These are phyloP conservation scores for Phytophthora foliorum DNA, from an alignment of 352 stramenopile species.

Conservation along the genomic window DNA sequence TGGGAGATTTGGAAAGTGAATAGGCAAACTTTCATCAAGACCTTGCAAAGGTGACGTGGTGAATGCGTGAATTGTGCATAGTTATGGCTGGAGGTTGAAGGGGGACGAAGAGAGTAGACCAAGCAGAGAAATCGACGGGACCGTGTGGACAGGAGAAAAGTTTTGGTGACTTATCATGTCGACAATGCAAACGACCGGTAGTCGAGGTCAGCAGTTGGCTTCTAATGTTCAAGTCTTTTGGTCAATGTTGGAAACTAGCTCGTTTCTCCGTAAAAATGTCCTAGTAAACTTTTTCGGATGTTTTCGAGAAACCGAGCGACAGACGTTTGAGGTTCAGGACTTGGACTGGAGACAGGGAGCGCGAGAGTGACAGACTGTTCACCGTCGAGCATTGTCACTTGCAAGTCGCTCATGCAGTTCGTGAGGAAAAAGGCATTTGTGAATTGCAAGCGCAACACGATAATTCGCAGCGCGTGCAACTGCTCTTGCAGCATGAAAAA, in stretches of 20 bases:
- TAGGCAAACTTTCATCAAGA: too few relatives aligned
- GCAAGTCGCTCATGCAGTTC: conserved; percentile 49
- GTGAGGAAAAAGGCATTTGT: conserved; percentile 52
- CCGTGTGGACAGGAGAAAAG: too few relatives aligned
- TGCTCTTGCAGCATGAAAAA: conserved; percentile 69
- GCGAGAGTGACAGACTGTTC: conserved; percentile 23
- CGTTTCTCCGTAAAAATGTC: conserved; percentile 37
- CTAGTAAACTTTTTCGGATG: conserved; percentile 31
- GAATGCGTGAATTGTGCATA: conserved; percentile 36
- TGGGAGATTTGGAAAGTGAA: too few relatives aligned
- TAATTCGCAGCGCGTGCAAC: conserved; percentile 45
- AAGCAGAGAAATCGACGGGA: too few relatives aligned
- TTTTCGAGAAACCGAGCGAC: conserved; percentile 37
- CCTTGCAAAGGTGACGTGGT: conserved; percentile 32
- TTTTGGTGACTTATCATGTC: too few relatives aligned
- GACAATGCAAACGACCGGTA: too few relatives aligned
- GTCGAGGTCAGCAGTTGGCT: too few relatives aligned
- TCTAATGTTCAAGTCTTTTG: too few relatives aligned
- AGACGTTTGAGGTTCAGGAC: conserved; percentile 10
- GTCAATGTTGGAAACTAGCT: too few relatives aligned
- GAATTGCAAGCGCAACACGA: conserved; percentile 53
- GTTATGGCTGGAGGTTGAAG: conserved; percentile 34
- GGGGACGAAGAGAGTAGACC: too few relatives aligned
- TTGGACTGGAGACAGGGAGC: conserved; percentile 23
- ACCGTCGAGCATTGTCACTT: conserved; percentile 47